Conservation (phyloP, 1,284 basidiomycete genomes). For the Schizophyllum commune region DNA sequence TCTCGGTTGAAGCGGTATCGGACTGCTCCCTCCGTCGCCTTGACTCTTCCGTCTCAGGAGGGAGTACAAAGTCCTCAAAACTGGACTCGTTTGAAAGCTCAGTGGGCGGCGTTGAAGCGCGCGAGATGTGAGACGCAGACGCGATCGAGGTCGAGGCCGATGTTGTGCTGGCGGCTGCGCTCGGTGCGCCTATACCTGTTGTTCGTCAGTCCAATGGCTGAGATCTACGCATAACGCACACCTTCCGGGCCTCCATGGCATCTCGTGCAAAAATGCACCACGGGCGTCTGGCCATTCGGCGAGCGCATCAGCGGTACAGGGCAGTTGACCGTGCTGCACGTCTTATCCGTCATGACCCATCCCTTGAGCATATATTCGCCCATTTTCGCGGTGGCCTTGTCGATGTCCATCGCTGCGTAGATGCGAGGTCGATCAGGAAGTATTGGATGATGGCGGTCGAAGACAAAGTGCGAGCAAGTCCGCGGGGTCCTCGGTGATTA, state of each 20-base stretch:
- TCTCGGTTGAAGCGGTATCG: constrained; percentile 68
- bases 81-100: constrained; percentile 52
- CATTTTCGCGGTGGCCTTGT: constrained; percentile 50
- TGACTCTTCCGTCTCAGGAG: constrained; percentile 55
- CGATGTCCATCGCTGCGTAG: constrained; percentile 21
- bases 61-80: constrained; percentile 53
- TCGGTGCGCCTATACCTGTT: neutral
- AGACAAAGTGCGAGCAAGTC: neutral
- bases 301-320: constrained; percentile 62
- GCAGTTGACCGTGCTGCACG: constrained; percentile 51
- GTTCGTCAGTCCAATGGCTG: neutral
- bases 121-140: constrained; percentile 35
- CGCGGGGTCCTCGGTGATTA: neutral
- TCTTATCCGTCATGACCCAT: constrained; percentile 67
- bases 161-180: constrained; percentile 22
- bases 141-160: constrained; percentile 28
- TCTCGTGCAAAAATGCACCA: constrained; percentile 50
- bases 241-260: constrained; percentile 39
- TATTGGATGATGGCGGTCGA: neutral
- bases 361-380: constrained; percentile 71
- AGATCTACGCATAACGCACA: constrained; percentile 9
- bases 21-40: constrained; percentile 69
- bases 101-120: constrained; percentile 66
- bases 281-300: constrained; percentile 41
- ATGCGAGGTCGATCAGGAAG: neutral